These are phyloP conservation scores for Chaetomium olivaceum DNA, from an alignment of 2,329 filamentous ascomycete species.

Conservation along the genomic window DNA sequence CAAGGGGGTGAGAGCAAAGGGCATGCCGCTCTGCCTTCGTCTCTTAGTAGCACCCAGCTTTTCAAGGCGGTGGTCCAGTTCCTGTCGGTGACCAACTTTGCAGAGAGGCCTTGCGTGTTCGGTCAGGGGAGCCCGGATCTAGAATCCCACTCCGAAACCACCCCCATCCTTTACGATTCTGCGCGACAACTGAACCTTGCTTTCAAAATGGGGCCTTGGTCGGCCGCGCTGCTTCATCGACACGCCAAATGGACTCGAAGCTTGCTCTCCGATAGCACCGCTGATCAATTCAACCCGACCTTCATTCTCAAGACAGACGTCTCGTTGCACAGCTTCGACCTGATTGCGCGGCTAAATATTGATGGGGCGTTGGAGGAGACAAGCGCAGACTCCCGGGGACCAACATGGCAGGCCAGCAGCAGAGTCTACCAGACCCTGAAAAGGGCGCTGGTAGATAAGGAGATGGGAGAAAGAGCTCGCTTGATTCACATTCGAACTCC, in stretches of 20 bases:
- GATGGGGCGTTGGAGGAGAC: constrained; percentile 16
- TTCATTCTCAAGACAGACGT: constrained; percentile 70
- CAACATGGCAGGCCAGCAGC: constrained; percentile 49
- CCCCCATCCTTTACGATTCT: constrained; percentile 78
- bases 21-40: constrained; percentile 69
- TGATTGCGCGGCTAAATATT: constrained; percentile 41
- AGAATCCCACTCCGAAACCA: constrained; percentile 46
- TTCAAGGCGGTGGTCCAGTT: constrained; percentile 96
- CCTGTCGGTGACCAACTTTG: constrained; percentile 71
- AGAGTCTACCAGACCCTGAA: constrained; percentile 66
- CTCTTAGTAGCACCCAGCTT: constrained; percentile 86
- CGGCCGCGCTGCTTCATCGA: constrained; percentile 69
- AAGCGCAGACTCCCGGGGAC: constrained; percentile 43
- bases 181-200: constrained; percentile 74
- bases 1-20: constrained; percentile 74
- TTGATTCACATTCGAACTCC: constrained; percentile 61
- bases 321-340: constrained; percentile 57
- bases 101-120: constrained; percentile 63
- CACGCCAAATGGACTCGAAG: constrained; percentile 74
- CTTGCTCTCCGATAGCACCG: constrained; percentile 70
- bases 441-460: constrained; percentile 71
- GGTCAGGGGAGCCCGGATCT: constrained; percentile 46
- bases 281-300: constrained; percentile 79
- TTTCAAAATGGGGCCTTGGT: constrained; percentile 89
- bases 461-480: constrained; percentile 74